These are phyloP conservation scores for Phytophthora pluvialis DNA, from an alignment of 352 stramenopile genomes.

Conservation along the genomic window DNA sequence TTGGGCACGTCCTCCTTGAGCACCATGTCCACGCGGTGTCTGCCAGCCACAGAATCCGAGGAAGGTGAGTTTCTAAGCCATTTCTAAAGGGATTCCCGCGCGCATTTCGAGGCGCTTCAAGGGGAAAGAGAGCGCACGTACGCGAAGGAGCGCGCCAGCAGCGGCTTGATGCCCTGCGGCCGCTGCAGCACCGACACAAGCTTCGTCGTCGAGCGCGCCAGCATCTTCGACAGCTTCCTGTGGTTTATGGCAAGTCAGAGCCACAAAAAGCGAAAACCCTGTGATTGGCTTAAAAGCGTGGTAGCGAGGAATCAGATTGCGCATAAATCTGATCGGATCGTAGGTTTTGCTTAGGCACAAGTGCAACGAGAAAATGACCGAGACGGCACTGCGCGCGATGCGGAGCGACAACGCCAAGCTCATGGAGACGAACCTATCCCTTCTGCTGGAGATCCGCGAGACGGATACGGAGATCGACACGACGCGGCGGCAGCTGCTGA, in stretches of 20 bases:
- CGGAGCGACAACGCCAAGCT: slow-evolving; percentile 55
- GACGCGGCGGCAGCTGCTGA: slow-evolving; percentile 33
- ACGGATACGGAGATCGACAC: slow-evolving; percentile 44
- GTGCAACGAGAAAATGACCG: slow-evolving; percentile 18
- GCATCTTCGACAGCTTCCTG: slow-evolving; percentile 33
- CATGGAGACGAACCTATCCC: slow-evolving; percentile 60
- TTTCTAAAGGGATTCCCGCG: slow-evolving; percentile 5
- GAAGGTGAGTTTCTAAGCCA: neutral
- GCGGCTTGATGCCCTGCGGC: slow-evolving; percentile 47
- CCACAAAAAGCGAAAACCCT: slow-evolving; percentile 25
- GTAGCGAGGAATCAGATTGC: no score
- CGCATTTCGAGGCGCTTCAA: neutral
- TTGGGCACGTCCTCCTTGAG: slow-evolving; percentile 85
- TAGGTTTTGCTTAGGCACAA: no score
- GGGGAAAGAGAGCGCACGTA: slow-evolving; percentile 31
- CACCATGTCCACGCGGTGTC: slow-evolving; percentile 85
- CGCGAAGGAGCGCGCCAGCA: slow-evolving; percentile 65
- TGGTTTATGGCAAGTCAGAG: slow-evolving; percentile 17
- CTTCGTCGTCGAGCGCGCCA: slow-evolving; percentile 39
- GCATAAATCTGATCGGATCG: no score
- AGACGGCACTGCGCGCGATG: slow-evolving; percentile 18
- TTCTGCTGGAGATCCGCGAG: slow-evolving; percentile 62
- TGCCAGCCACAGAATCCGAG: slow-evolving; percentile 29
- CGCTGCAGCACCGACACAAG: slow-evolving; percentile 42
- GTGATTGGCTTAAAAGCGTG: no score